phyloP scores from a whole-genome alignment of 176 grass and related monocot genomes.

The Avena eriantha region DNA sequence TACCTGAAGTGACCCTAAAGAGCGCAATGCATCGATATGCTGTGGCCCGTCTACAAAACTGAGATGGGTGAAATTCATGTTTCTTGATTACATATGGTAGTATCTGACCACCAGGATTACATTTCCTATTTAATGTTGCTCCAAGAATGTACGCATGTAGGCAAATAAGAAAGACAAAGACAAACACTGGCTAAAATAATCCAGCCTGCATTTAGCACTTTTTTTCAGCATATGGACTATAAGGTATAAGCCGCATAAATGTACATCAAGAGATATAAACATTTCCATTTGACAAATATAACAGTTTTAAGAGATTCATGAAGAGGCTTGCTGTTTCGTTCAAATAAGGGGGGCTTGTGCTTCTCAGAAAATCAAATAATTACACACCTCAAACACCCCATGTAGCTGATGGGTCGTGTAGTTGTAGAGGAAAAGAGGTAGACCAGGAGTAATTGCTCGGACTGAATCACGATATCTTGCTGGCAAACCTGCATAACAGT shows the following conservation, averaged over 20 bases:
- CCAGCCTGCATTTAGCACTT: not conserved
- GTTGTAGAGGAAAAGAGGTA: constrained; percentile 98
- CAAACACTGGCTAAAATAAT: not conserved
- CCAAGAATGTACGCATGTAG: not conserved
- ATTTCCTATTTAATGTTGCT: not conserved
- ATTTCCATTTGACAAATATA: not conserved
- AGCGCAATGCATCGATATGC: not conserved
- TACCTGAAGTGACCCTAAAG: not conserved
- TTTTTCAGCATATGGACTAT: not conserved
- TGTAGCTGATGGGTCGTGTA: constrained; percentile 98
- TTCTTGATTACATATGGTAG: constrained; percentile 18
- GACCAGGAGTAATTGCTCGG: constrained; percentile 91
- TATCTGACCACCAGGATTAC: constrained; percentile 16
- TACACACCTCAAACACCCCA: constrained; percentile 90
- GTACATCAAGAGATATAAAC: not conserved
- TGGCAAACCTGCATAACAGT: constrained; percentile 74
- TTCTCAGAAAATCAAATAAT: constrained; percentile 27
- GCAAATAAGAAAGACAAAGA: not conserved
- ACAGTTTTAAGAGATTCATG: not conserved
- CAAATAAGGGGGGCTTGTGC: not conserved
- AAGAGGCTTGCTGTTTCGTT: not conserved
- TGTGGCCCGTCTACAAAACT: not conserved
- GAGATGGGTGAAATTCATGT: not conserved
- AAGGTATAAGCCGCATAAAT: not conserved
- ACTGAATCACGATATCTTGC: constrained; percentile 99